phyloP scores from a whole-genome alignment of 2,329 filamentous ascomycete genomes.

The Trichoderma asperellum region DNA sequence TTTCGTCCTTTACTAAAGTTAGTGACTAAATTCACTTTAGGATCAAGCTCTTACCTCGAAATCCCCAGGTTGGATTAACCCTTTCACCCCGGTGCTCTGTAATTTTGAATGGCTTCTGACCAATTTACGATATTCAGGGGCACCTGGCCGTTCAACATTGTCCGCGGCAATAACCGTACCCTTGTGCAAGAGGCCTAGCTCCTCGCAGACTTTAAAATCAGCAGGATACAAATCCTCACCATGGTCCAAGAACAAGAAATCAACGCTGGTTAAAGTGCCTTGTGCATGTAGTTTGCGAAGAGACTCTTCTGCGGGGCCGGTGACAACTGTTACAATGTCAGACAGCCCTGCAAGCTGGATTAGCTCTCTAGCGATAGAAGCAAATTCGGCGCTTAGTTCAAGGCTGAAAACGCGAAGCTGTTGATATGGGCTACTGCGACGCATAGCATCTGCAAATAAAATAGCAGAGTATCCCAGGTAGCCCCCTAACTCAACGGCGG shows the following conservation, averaged over 20 bases:
- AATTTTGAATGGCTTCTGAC: slow-evolving; percentile 7
- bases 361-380: slow-evolving; percentile 67
- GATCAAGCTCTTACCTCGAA: slow-evolving; percentile 17
- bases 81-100: slow-evolving; percentile 4
- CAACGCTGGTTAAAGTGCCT: slow-evolving; percentile 61
- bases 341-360: slow-evolving; percentile 73
- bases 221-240: slow-evolving; percentile 75
- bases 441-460: slow-evolving; percentile 70
- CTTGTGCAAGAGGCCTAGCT: slow-evolving; percentile 64
- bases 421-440: slow-evolving; percentile 45
- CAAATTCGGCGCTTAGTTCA: slow-evolving; percentile 75
- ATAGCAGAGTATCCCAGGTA: slow-evolving; percentile 84
- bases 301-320: slow-evolving; percentile 70
- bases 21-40: neutral
- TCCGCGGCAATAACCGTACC: slow-evolving; percentile 70
- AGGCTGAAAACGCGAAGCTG: slow-evolving; percentile 71
- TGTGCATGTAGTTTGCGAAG: slow-evolving; percentile 61
- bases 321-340: slow-evolving; percentile 69
- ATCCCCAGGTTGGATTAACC: slow-evolving; percentile 20
- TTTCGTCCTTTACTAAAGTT: slow-evolving; percentile 3
- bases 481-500: slow-evolving; percentile 78
- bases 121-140: slow-evolving; percentile 49
- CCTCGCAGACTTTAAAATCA: slow-evolving; percentile 77
- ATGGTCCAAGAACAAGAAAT: slow-evolving; percentile 80
- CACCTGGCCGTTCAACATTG: slow-evolving; percentile 72